A percentile compares a stretch with the other conserved stretches of the same genome.
phyloP scores from a whole-genome alignment of 176 grass and related monocot genomes.

The Elaeis guineensis region DNA sequence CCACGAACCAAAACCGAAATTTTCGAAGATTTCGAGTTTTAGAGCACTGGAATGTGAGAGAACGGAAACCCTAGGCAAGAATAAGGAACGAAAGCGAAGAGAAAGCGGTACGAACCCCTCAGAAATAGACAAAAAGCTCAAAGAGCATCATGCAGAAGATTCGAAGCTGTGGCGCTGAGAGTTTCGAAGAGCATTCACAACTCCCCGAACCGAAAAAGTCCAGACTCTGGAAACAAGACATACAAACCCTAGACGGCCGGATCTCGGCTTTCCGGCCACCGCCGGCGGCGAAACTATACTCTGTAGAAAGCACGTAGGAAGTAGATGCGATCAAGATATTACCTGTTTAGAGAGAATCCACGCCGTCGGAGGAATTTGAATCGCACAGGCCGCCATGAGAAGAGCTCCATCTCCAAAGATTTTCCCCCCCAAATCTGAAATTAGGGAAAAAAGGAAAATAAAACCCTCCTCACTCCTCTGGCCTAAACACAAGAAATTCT shows the following conservation, averaged over 20 bases:
- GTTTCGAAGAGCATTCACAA: not conserved
- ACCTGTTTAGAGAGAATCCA: slow-evolving; percentile 3
- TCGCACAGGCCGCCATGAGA: not conserved
- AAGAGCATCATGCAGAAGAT: no score
- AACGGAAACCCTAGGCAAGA: no score
- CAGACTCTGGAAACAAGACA: not conserved
- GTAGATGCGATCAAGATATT: slow-evolving; percentile 4
- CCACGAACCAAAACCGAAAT: no score
- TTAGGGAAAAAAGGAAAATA: slow-evolving; percentile 1
- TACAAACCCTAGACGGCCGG: slow-evolving; percentile 9
- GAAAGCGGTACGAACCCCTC: no score
- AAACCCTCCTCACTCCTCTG: not conserved
- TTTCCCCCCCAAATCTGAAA: slow-evolving; percentile 13
- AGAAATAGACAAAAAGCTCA: no score
- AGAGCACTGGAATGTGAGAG: no score
- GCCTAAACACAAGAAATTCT: not conserved
- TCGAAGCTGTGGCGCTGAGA: not conserved
- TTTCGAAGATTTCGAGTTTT: no score
- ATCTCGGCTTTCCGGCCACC: not conserved
- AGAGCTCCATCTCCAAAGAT: no score
- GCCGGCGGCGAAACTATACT: not conserved
- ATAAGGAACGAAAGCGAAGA: no score
- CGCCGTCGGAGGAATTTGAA: not conserved
- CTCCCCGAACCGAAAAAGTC: no score
- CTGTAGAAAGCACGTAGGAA: not conserved